These are phyloP conservation scores for Polytrichum formosum DNA, from an alignment of 225 moss, liverwort and hornwort genomes.

Conservation along the genomic window DNA sequence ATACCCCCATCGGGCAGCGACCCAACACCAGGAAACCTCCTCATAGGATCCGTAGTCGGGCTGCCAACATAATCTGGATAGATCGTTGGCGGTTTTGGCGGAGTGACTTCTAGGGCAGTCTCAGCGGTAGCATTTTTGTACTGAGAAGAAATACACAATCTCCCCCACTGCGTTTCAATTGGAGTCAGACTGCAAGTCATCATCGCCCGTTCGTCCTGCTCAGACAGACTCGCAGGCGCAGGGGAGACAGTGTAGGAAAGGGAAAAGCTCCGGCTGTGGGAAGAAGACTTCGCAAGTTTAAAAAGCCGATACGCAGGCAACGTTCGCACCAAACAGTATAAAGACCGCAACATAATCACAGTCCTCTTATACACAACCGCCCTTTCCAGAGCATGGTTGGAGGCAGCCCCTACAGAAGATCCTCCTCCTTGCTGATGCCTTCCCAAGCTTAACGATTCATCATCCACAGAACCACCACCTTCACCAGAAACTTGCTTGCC, in stretches of 20 bases:
- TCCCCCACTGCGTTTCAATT: slow-evolving; percentile 90
- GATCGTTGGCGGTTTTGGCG: slow-evolving; percentile 76
- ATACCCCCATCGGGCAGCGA: slow-evolving; percentile 69
- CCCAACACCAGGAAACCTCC: slow-evolving; percentile 74
- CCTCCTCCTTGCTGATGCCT: slow-evolving; percentile 26
- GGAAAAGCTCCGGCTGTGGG: slow-evolving; percentile 87
- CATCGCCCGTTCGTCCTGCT: slow-evolving; percentile 80
- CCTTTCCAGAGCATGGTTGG: slow-evolving; percentile 73
- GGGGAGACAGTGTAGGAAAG: slow-evolving; percentile 74
- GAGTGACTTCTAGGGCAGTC: slow-evolving; percentile 93
- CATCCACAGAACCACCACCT: slow-evolving; percentile 43
- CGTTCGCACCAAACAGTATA: slow-evolving; percentile 90
- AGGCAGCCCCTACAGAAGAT: slow-evolving; percentile 40
- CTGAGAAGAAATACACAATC: slow-evolving; percentile 67
- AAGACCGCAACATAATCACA: slow-evolving; percentile 88
- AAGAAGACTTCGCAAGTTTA: slow-evolving; percentile 82
- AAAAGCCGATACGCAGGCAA: slow-evolving; percentile 90
- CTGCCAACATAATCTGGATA: slow-evolving; percentile 92
- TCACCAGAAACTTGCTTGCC: slow-evolving; percentile 34
- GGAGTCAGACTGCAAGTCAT: slow-evolving; percentile 74
- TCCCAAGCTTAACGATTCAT: slow-evolving; percentile 23
- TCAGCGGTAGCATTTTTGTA: slow-evolving; percentile 90
- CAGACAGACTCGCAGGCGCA: slow-evolving; percentile 50
- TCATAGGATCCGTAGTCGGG: slow-evolving; percentile 83
- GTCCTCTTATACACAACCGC: slow-evolving; percentile 94